Evolutionary conservation across 2,329 filamentous ascomycete species (phyloP).

Genomic region (Aspergillus ruber): DNA sequence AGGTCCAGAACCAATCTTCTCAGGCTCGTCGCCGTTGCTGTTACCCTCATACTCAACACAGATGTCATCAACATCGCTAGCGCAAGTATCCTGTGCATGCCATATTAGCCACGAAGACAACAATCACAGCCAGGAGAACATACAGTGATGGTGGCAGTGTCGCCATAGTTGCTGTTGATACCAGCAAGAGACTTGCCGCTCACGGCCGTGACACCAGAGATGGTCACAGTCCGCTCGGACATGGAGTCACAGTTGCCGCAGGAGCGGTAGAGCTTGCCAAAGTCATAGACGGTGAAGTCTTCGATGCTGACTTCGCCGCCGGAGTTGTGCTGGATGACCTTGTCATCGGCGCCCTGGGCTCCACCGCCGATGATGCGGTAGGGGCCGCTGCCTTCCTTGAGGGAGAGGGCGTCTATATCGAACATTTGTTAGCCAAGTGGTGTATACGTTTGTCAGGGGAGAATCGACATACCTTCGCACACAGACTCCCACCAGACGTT

Average conservation of each 20-base stretch:
- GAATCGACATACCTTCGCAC: slow-evolving; percentile 26
- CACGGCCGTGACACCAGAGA: slow-evolving; percentile 37
- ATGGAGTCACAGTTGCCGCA: slow-evolving; percentile 41
- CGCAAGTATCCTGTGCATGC: not conserved
- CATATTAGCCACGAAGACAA: too few species aligned
- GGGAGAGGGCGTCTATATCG: slow-evolving; percentile 33
- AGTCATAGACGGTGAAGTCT: slow-evolving; percentile 38
- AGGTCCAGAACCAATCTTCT: not conserved
- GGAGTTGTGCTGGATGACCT: slow-evolving; percentile 45
- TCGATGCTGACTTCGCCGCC: slow-evolving; percentile 36
- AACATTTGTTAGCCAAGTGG: too few species aligned
- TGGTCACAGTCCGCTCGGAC: slow-evolving; percentile 39
- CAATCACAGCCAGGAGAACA: too few species aligned
- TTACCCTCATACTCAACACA: not conserved
- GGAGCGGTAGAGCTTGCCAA: slow-evolving; percentile 46
- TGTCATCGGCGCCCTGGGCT: slow-evolving; percentile 42
- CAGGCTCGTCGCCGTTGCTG: not conserved
- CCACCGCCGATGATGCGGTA: slow-evolving; percentile 43
- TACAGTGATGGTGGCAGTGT: slow-evolving; percentile 6
- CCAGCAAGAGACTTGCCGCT: slow-evolving; percentile 9
- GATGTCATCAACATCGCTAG: not conserved
- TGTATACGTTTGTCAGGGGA: too few species aligned
- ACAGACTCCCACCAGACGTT: slow-evolving; percentile 47
- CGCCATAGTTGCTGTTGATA: slow-evolving; percentile 26
- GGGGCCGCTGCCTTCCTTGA: slow-evolving; percentile 26